These are phyloP conservation scores for Gymnopilus dilepis DNA, from an alignment of 768 basidiomycete genomes.

Conservation along the genomic window DNA sequence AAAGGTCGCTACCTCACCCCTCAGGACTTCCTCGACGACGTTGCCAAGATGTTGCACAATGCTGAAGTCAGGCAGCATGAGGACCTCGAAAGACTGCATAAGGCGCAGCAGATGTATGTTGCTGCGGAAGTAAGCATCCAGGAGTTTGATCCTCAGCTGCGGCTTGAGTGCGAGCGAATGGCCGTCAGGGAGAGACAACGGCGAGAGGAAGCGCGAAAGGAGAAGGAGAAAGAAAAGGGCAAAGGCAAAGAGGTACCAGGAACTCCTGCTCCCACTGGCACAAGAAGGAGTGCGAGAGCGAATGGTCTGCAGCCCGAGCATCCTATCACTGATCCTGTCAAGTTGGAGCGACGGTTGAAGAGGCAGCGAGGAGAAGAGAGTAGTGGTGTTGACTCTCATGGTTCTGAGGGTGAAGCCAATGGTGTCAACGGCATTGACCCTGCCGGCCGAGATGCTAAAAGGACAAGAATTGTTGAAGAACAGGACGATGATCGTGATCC, in stretches of 20 bases:
- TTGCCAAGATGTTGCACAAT: constrained; percentile 82
- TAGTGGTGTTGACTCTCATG: constrained; percentile 52
- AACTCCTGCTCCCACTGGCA: constrained; percentile 45
- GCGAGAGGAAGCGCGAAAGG: constrained; percentile 59
- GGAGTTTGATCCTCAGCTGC: constrained; percentile 82
- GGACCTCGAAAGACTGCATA: constrained; percentile 78
- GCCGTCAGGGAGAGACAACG: constrained; percentile 75
- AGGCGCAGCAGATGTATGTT: constrained; percentile 89
- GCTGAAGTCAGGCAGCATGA: constrained; percentile 58
- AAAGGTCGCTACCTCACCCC: constrained; percentile 87
- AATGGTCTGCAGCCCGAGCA: constrained; percentile 77
- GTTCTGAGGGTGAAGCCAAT: constrained; percentile 57
- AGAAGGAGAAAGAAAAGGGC: constrained; percentile 54
- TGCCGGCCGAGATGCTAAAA: constrained; percentile 58
- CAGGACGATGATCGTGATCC: constrained; percentile 57
- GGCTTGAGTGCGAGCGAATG: constrained; percentile 88
- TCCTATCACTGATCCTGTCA: constrained; percentile 73
- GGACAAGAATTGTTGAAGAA: constrained; percentile 52
- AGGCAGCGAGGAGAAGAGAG: constrained; percentile 64
- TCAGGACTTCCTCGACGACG: constrained; percentile 84
- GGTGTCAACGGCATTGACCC: constrained; percentile 35
- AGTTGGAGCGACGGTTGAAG: constrained; percentile 78
- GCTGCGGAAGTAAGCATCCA: constrained; percentile 85
- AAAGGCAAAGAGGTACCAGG: constrained; percentile 43
- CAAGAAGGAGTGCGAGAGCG: constrained; percentile 72